A percentile compares a stretch with the other conserved stretches of the same genome.
Conservation (phyloP, 2,329 filamentous ascomycete species). For the Stromatinia cepivora region DNA sequence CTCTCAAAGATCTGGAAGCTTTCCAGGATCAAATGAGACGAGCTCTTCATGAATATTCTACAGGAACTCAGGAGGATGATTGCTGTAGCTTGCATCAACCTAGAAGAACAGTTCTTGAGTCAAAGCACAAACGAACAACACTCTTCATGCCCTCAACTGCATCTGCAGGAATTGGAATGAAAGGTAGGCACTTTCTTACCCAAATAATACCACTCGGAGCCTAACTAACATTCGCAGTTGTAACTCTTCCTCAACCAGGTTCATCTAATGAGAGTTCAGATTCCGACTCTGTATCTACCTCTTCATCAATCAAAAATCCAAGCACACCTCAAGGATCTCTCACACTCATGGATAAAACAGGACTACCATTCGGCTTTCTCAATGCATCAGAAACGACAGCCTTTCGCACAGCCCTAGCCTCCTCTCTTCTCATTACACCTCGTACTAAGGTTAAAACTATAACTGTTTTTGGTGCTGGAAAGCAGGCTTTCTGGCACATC, state of each 20-base stretch:
- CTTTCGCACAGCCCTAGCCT: slow-evolving; percentile 75
- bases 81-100: slow-evolving; percentile 54
- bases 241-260: slow-evolving; percentile 56
- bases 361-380: slow-evolving; percentile 65
- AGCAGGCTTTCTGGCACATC: slow-evolving; percentile 94
- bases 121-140: slow-evolving; percentile 57
- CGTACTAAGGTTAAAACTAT: slow-evolving; percentile 73
- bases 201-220: not conserved
- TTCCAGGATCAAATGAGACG: slow-evolving; percentile 52
- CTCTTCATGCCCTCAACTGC: slow-evolving; percentile 74
- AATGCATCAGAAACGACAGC: slow-evolving; percentile 75
- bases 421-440: slow-evolving; percentile 62
- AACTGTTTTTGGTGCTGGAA: slow-evolving; percentile 82
- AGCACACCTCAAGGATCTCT: slow-evolving; percentile 55
- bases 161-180: slow-evolving; percentile 64
- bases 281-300: slow-evolving; percentile 30
- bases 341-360: slow-evolving; percentile 64
- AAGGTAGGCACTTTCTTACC: slow-evolving; percentile 49
- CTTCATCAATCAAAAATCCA: slow-evolving; percentile 52
- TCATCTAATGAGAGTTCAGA: slow-evolving; percentile 20
- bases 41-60: slow-evolving; percentile 63
- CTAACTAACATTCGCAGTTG: slow-evolving; percentile 48
- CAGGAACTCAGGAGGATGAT: slow-evolving; percentile 48
- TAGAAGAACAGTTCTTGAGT: slow-evolving; percentile 51
- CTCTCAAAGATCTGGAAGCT: slow-evolving; percentile 51